Conservation (phyloP, 1,139 yeast genomes). For the Spathaspora sp. region DNA sequence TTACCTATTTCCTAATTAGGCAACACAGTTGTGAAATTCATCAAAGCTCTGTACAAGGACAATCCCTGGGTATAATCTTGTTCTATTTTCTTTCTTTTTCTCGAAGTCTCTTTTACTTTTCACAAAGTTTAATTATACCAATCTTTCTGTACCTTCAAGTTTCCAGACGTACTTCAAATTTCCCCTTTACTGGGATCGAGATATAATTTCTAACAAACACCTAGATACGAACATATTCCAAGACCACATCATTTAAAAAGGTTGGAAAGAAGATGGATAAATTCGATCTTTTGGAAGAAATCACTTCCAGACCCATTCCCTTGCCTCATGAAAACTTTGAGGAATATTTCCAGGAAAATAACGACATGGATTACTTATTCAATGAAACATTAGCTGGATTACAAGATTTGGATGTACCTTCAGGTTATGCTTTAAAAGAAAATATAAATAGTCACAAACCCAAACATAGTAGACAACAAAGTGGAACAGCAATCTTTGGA, state of each 20-base stretch:
- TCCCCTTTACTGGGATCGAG: neutral
- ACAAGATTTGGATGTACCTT: conserved; percentile 56
- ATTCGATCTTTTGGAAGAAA: conserved; percentile 38
- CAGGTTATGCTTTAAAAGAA: conserved; percentile 27
- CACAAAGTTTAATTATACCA: neutral
- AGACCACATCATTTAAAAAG: neutral
- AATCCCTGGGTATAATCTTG: neutral
- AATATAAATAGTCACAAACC: conserved; percentile 10
- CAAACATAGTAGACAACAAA: conserved; percentile 39
- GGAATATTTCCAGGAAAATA: conserved; percentile 33
- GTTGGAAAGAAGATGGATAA: conserved; percentile 22
- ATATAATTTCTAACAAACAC: neutral
- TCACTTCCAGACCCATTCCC: conserved; percentile 25
- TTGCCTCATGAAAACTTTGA: conserved; percentile 46
- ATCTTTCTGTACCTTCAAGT: neutral
- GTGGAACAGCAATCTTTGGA: conserved; percentile 69
- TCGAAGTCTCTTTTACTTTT: neutral
- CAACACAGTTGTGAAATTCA: conserved; percentile 7
- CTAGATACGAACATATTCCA: neutral
- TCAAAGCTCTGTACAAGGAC: neutral
- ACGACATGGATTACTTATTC: conserved; percentile 42
- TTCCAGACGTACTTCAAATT: neutral
- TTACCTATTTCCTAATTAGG: conserved; percentile 24
- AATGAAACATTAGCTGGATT: conserved; percentile 45
- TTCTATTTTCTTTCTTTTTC: conserved; percentile 1